A percentile compares a stretch with the other conserved stretches of the same genome.
Evolutionary conservation across 2,329 filamentous ascomycete genomes (phyloP).

Genomic region (Immersiporthe knoxdaviesiana): DNA sequence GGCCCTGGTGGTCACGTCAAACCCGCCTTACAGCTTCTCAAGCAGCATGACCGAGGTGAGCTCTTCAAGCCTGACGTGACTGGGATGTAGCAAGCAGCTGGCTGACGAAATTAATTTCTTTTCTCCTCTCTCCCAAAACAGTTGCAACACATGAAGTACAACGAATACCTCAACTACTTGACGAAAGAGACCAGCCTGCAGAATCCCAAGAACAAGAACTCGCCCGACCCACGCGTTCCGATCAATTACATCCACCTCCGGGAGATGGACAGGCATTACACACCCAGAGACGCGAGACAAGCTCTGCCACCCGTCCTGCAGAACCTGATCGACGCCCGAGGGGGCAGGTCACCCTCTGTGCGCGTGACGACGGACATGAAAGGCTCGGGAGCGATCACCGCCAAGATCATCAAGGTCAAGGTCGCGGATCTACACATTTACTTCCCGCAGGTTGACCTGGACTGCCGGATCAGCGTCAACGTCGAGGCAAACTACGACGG

Average conservation of each 20-base stretch:
- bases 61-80: slow-evolving; percentile 23
- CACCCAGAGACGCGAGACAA: slow-evolving; percentile 61
- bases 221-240: slow-evolving; percentile 55
- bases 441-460: slow-evolving; percentile 75
- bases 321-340: slow-evolving; percentile 55
- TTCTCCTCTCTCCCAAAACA: slow-evolving; percentile 38
- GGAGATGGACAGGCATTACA: slow-evolving; percentile 83
- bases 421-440: slow-evolving; percentile 86
- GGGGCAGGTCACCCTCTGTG: slow-evolving; percentile 56
- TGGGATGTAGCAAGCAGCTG: background rate
- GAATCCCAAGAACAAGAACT: slow-evolving; percentile 48
- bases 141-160: slow-evolving; percentile 81
- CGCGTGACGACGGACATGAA: slow-evolving; percentile 76
- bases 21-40: slow-evolving; percentile 69
- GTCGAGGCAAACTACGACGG: slow-evolving; percentile 89
- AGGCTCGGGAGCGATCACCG: slow-evolving; percentile 65
- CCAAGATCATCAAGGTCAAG: slow-evolving; percentile 90
- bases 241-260: slow-evolving; percentile 81
- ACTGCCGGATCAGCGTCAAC: slow-evolving; percentile 93
- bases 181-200: slow-evolving; percentile 62
- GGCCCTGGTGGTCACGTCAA: slow-evolving; percentile 65
- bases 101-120: slow-evolving; percentile 17
- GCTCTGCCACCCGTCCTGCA: slow-evolving; percentile 68
- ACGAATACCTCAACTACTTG: slow-evolving; percentile 78
- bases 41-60: slow-evolving; percentile 89